Base-by-base conservation (phyloP, 2,329 filamentous ascomycete genomes). In the Scytalidium lignicola region DNA sequence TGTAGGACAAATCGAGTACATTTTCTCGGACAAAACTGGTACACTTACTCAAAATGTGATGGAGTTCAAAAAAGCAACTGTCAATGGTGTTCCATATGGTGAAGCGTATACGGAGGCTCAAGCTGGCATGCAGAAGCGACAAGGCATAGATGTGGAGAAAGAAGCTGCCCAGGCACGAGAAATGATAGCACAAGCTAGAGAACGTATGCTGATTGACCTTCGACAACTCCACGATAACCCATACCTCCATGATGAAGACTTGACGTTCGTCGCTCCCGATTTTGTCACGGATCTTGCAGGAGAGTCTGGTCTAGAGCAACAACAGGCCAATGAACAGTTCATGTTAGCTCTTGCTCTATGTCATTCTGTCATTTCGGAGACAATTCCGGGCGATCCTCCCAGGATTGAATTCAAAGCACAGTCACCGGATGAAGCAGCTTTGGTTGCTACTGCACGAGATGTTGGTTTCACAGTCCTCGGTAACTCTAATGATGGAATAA, bases 11-110 rank as follows among this genome's bases (percentile, higher is more conserved):
- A 96, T 99, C 54, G 93, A 97, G 69, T 99, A 97, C 73, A 96
- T 99, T 58, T 99, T 99, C 69, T 96, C 89, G 0, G 89, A 95
- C 74, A 95, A 95, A 70, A 95, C 89, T 0, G 89, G 89, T 51
- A 95, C 89, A 2, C 71, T 95, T 55, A 95, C 89, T 0, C 89
- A 95, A 62, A 95, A 95, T 65, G 87, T 95, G 47, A 95, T 95
- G 93, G 95, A 99, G 67, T 99, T 97, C 80, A 99, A 97, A 69
- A 99, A 99, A 69, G 90, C 87, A 48, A 95, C 91, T 0, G 85
- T 99, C 69, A 97, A 97, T 62, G 92, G 92, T n/a, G 81, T 93
- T 52, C 84, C 91, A 0, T 99, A 99, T 58, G 93, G 95, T 53
- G 93, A 99, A 70, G 93, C 93, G 0, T 99, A 96, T 63, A 99